Evolutionary conservation across 2,329 filamentous ascomycete genomes (phyloP).

Genomic region (Cladosporium sp.): DNA sequence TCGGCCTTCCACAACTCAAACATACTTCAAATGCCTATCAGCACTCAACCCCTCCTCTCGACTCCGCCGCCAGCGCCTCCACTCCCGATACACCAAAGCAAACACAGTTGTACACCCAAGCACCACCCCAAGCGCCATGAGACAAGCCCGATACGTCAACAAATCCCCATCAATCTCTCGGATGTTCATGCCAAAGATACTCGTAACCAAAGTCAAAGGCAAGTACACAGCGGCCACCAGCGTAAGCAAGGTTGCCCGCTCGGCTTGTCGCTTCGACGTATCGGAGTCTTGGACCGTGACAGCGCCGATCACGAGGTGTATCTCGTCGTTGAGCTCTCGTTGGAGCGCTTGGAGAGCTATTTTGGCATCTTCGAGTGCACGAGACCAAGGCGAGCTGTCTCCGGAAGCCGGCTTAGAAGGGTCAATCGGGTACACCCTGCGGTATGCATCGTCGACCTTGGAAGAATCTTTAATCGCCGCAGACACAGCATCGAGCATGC

Average conservation of each 20-base stretch:
- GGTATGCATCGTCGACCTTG: not conserved
- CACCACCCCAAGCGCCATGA: not conserved
- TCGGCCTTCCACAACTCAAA: not conserved
- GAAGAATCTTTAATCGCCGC: not conserved
- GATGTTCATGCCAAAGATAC: slow-evolving; percentile 19
- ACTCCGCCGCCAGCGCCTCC: not conserved
- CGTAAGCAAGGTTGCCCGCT: not conserved
- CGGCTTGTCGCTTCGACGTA: not conserved
- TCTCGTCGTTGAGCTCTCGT: not conserved
- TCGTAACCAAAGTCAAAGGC: slow-evolving; percentile 4
- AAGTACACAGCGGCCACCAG: slow-evolving; percentile 12
- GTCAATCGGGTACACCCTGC: not conserved
- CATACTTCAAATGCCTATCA: not conserved
- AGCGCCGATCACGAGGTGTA: not conserved
- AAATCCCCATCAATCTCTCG: not conserved
- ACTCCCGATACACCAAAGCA: not conserved
- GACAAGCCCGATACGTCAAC: not conserved
- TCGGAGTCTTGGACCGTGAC: not conserved
- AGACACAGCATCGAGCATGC: not conserved
- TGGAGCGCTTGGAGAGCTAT: not conserved
- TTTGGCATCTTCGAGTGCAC: not conserved
- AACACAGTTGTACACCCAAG: not conserved
- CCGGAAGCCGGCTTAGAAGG: not conserved
- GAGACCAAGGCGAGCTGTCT: not conserved
- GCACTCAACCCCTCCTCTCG: not conserved